A percentile compares a stretch with the other conserved stretches of the same genome.
Conservation (phyloP, 768 basidiomycete species). For the Mycena vulgaris region DNA sequence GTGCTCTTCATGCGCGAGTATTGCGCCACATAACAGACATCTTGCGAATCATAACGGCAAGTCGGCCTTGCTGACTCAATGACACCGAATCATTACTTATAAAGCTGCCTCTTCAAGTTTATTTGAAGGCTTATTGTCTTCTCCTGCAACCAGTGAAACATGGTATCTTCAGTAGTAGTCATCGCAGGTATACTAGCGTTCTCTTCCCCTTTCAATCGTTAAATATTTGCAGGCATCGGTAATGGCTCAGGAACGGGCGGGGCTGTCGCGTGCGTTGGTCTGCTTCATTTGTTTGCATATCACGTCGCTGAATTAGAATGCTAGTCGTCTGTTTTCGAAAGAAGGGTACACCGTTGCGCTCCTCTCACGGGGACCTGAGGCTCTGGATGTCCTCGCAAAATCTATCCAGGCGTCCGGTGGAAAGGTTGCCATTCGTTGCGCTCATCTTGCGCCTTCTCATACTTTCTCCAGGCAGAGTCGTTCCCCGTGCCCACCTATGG, state of each 20-base stretch:
- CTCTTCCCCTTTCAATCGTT: not conserved
- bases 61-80: slow-evolving; percentile 9
- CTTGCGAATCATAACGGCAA: slow-evolving; percentile 4
- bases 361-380: slow-evolving; percentile 69
- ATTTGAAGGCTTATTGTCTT: too few relatives aligned
- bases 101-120: too few relatives aligned
- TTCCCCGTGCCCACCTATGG: slow-evolving; percentile 69
- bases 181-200: slow-evolving; percentile 9
- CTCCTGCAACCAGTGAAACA: not conserved
- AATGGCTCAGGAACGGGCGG: too few relatives aligned
- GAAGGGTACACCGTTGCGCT: slow-evolving; percentile 79
- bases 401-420: too few relatives aligned
- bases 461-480: slow-evolving; percentile 62
- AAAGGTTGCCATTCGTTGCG: slow-evolving; percentile 65
- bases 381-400: too few relatives aligned
- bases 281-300: slow-evolving; percentile 6
- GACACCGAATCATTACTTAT: too few relatives aligned
- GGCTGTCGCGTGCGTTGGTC: slow-evolving; percentile 64
- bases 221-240: slow-evolving; percentile 53
- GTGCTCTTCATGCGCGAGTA: too few relatives aligned
- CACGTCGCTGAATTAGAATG: not conserved
- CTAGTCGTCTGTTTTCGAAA: slow-evolving; percentile 72
- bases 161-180: slow-evolving; percentile 27
- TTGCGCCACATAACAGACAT: too few relatives aligned
- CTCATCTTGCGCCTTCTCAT: slow-evolving; percentile 62